Evolutionary conservation across 306 rosid species (phyloP).

Genomic region (Neltuma alba): DNA sequence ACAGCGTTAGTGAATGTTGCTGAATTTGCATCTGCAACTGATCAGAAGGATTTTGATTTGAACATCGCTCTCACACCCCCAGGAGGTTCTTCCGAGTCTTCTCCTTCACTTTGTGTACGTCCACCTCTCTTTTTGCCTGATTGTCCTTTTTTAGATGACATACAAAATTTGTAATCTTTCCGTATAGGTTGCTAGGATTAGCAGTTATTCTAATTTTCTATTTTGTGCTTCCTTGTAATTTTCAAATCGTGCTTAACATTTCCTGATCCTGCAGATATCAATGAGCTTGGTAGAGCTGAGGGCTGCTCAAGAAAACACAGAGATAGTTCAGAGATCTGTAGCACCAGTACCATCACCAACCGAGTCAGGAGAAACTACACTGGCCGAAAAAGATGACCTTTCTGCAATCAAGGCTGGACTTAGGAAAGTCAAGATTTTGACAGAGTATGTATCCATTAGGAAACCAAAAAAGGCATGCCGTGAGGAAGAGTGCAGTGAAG

Average conservation of each 20-base stretch:
- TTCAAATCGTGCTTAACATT: neutral
- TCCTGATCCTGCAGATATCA: slow-evolving; percentile 59
- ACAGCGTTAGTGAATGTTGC: slow-evolving; percentile 79
- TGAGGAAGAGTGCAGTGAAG: slow-evolving; percentile 80
- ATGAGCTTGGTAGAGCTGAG: slow-evolving; percentile 73
- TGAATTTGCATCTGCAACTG: slow-evolving; percentile 62
- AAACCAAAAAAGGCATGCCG: slow-evolving; percentile 63
- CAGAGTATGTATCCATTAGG: slow-evolving; percentile 75
- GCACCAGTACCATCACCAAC: slow-evolving; percentile 59
- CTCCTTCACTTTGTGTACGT: slow-evolving; percentile 75
- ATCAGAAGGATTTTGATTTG: slow-evolving; percentile 68
- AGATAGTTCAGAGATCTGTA: slow-evolving; percentile 59
- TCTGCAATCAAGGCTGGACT: slow-evolving; percentile 93
- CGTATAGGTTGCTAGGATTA: neutral
- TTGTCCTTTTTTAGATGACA: neutral
- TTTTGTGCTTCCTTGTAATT: neutral
- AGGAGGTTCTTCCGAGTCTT: slow-evolving; percentile 49
- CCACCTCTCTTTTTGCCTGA: neutral
- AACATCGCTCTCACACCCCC: slow-evolving; percentile 62
- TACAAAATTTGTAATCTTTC: neutral
- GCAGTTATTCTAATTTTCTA: neutral
- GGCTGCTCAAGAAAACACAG: slow-evolving; percentile 59
- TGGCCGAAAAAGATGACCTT: slow-evolving; percentile 76
- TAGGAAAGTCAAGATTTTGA: slow-evolving; percentile 81
- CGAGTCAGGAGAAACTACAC: slow-evolving; percentile 49